phyloP scores from a whole-genome alignment of 495 filamentous ascomycete species.

The Cetradonia linearis region DNA sequence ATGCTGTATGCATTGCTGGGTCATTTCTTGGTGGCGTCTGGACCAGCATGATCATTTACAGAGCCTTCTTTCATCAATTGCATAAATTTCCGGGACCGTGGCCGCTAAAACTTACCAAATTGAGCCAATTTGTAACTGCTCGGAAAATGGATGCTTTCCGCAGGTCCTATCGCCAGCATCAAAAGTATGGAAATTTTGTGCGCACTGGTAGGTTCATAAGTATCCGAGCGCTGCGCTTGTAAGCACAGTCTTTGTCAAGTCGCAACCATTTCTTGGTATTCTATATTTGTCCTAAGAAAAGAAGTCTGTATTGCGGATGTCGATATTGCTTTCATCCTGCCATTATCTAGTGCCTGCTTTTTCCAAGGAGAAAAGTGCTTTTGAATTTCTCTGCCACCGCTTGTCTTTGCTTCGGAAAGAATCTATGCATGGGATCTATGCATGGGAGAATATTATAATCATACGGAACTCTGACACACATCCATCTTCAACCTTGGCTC shows the following conservation, averaged over 20 bases:
- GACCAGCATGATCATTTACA: slow-evolving; percentile 31
- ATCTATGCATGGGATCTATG: background rate
- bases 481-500: background rate
- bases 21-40: slow-evolving; percentile 30
- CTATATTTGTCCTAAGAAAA: too few species aligned
- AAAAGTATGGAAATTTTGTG: slow-evolving; percentile 39
- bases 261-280: background rate
- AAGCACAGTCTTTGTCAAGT: background rate
- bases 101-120: slow-evolving; percentile 29
- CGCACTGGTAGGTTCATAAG: slow-evolving; percentile 8
- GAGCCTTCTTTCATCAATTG: slow-evolving; percentile 31
- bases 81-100: slow-evolving; percentile 33
- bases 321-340: background rate
- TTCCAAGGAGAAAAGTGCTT: background rate
- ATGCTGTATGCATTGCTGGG: slow-evolving; percentile 3
- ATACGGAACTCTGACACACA: background rate
- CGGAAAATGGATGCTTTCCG: slow-evolving; percentile 28
- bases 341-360: background rate
- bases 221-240: background rate
- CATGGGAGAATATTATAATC: background rate
- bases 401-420: background rate
- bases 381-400: background rate
- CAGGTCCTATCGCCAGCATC: slow-evolving; percentile 32
- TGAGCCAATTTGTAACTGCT: slow-evolving; percentile 23
- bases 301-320: background rate